phyloP scores from a whole-genome alignment of 139 green algal species.

The Astrephomene gubernaculifera region DNA sequence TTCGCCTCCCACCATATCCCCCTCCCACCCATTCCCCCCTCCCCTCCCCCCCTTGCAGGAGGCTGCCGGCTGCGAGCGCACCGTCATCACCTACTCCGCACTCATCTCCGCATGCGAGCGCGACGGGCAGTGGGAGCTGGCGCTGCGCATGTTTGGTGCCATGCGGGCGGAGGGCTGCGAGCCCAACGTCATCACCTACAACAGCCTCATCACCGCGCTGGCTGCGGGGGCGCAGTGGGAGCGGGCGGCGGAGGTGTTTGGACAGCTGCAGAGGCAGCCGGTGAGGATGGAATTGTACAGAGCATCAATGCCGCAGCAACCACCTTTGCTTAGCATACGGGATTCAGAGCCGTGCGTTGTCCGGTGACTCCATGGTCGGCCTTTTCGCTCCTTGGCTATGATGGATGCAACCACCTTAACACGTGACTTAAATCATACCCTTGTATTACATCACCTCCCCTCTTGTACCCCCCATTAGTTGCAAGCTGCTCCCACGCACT shows the following conservation, averaged over 20 bases:
- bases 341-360: no score
- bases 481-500: no score
- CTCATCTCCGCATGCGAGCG: constrained; percentile 80
- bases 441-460: no score
- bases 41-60: constrained; percentile 2
- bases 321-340: no score
- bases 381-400: no score
- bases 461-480: background rate
- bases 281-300: no score
- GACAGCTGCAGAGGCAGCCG: constrained; percentile 69
- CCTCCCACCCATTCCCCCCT: background rate
- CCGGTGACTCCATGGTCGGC: no score
- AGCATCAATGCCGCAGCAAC: no score
- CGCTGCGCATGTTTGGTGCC: constrained; percentile 81
- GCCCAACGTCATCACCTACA: constrained; percentile 69
- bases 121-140: constrained; percentile 81
- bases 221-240: constrained; percentile 70
- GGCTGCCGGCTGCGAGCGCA: constrained; percentile 53
- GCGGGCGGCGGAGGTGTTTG: constrained; percentile 74
- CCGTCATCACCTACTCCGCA: constrained; percentile 82
- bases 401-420: no score
- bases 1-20: background rate
- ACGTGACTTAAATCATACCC: no score
- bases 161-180: constrained; percentile 76
- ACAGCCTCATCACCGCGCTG: constrained; percentile 70